Evolutionary conservation across 1,284 basidiomycete genomes (phyloP).

Genomic region (Cryptococcus sp.): DNA sequence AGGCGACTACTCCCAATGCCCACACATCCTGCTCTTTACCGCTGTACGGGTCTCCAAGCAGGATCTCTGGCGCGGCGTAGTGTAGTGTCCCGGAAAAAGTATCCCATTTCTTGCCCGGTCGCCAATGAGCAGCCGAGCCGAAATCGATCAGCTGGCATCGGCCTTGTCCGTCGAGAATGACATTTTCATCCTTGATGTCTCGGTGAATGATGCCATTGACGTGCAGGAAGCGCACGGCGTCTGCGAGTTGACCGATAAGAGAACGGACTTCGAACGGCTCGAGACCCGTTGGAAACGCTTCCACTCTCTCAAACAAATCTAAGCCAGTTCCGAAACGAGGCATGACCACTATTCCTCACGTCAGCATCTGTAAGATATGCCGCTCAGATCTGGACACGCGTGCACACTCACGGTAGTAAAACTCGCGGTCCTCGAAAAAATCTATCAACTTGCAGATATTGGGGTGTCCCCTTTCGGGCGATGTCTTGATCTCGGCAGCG

Average conservation of each 20-base stretch:
- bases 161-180: slow-evolving; percentile 59
- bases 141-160: slow-evolving; percentile 94
- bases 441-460: slow-evolving; percentile 84
- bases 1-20: slow-evolving; percentile 97
- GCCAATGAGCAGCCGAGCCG: slow-evolving; percentile 64
- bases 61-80: slow-evolving; percentile 95
- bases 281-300: slow-evolving; percentile 82
- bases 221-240: slow-evolving; percentile 89
- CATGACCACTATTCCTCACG: slow-evolving; percentile 51
- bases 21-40: slow-evolving; percentile 98
- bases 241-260: slow-evolving; percentile 91
- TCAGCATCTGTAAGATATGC: background rate
- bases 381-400: background rate
- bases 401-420: slow-evolving; percentile 76
- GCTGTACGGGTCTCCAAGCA: slow-evolving; percentile 89
- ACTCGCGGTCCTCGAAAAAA: slow-evolving; percentile 97
- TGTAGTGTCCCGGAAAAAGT: slow-evolving; percentile 84
- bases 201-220: slow-evolving; percentile 92
- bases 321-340: slow-evolving; percentile 58
- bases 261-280: slow-evolving; percentile 73
- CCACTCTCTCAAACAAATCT: slow-evolving; percentile 95
- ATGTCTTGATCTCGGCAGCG: slow-evolving; percentile 39
- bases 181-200: slow-evolving; percentile 98
- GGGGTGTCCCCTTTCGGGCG: slow-evolving; percentile 49
- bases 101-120: slow-evolving; percentile 91